These are phyloP conservation scores for Albifimbria verrucaria DNA, from an alignment of 2,329 filamentous ascomycete species.

Conservation along the genomic window DNA sequence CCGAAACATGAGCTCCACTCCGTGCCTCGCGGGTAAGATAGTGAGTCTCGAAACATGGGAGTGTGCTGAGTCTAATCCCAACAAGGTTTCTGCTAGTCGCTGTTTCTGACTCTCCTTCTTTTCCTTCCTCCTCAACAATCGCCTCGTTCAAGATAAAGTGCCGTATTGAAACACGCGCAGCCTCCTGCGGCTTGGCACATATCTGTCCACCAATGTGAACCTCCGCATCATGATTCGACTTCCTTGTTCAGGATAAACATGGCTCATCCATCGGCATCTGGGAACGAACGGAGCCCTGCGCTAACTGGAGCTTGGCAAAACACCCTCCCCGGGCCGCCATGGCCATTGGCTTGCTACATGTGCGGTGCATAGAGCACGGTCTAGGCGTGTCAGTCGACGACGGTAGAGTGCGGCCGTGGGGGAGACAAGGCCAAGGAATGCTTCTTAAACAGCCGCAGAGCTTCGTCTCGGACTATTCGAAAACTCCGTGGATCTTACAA, in stretches of 20 bases:
- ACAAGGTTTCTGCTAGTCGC: no score
- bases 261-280: neutral
- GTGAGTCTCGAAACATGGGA: neutral
- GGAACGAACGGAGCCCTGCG: neutral
- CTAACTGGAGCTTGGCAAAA: neutral
- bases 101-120: no score
- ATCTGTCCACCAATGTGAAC: neutral
- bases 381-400: neutral
- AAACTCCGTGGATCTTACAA: neutral
- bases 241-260: neutral
- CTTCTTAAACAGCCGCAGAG: no score
- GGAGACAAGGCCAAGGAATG: no score
- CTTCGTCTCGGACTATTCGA: neutral
- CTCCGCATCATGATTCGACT: neutral
- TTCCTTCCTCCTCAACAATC: neutral
- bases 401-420: neutral
- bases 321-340: neutral
- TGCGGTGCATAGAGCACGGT: neutral
- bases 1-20: neutral
- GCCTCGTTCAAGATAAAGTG: neutral
- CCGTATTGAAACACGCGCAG: neutral
- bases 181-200: neutral
- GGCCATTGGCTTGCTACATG: neutral
- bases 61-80: neutral
- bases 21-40: neutral